Conservation (phyloP, 78 protist species). For the Dictyostelium capitatum region DNA sequence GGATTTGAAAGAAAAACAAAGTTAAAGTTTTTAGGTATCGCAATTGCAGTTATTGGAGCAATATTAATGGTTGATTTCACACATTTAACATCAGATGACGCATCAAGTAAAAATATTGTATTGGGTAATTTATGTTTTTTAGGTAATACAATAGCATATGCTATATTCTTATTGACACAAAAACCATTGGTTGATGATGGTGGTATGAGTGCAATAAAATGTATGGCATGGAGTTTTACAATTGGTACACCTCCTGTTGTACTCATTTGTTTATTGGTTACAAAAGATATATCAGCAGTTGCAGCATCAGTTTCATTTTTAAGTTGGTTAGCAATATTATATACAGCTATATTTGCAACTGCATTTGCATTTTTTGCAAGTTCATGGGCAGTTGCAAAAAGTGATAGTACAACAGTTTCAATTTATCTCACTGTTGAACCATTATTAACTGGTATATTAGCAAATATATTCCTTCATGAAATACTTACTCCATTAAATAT, state of each 20-base stretch:
- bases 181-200: slow-evolving; percentile 40
- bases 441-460: slow-evolving; percentile 16
- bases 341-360: slow-evolving; percentile 59
- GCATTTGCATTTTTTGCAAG: slow-evolving; percentile 44
- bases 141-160: slow-evolving; percentile 65
- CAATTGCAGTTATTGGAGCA: slow-evolving; percentile 46
- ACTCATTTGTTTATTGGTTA: neutral
- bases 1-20: slow-evolving; percentile 46
- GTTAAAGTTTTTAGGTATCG: slow-evolving; percentile 67
- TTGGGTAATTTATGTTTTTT: slow-evolving; percentile 69
- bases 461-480: slow-evolving; percentile 30
- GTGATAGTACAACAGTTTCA: slow-evolving; percentile 52
- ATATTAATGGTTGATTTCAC: slow-evolving; percentile 66
- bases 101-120: neutral
- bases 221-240: slow-evolving; percentile 56
- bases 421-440: slow-evolving; percentile 62
- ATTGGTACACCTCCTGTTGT: slow-evolving; percentile 48
- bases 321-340: slow-evolving; percentile 26
- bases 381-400: slow-evolving; percentile 45
- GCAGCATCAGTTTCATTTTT: neutral
- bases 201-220: slow-evolving; percentile 16
- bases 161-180: slow-evolving; percentile 44
- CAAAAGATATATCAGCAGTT: neutral
- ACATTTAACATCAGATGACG: neutral
- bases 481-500: slow-evolving; percentile 38